Conservation (phyloP, 768 basidiomycete species). For the Hygrocybe punicea region DNA sequence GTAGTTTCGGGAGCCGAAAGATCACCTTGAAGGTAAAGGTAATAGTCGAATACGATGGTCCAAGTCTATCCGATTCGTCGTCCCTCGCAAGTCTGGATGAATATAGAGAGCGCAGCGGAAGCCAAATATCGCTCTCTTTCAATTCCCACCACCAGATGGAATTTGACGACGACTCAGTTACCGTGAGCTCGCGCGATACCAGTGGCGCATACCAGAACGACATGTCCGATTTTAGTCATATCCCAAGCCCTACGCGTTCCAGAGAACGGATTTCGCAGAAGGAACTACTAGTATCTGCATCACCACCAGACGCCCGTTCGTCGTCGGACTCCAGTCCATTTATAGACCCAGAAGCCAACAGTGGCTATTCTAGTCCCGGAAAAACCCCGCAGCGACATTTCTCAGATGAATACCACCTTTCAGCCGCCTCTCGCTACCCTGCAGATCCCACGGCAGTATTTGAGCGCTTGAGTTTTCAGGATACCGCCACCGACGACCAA, state of each 20-base stretch:
- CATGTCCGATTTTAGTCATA: background rate
- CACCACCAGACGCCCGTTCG: no score
- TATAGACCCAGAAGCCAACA: background rate
- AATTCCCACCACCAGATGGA: slow-evolving; percentile 39
- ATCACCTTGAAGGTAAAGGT: slow-evolving; percentile 78
- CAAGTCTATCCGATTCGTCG: slow-evolving; percentile 83
- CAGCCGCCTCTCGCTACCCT: slow-evolving; percentile 25
- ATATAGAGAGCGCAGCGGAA: slow-evolving; percentile 56
- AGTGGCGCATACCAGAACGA: slow-evolving; percentile 32
- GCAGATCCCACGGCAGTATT: slow-evolving; percentile 49
- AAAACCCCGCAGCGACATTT: no score
- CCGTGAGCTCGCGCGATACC: slow-evolving; percentile 68
- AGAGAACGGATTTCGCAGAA: background rate
- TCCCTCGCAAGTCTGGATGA: slow-evolving; percentile 80
- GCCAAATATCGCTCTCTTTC: slow-evolving; percentile 54
- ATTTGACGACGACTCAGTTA: slow-evolving; percentile 69
- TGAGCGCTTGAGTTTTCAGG: slow-evolving; percentile 53
- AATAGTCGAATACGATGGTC: slow-evolving; percentile 85
- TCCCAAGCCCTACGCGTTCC: background rate
- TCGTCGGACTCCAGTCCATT: background rate
- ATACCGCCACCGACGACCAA: slow-evolving; percentile 39
- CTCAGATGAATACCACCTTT: background rate
- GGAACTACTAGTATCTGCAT: no score
- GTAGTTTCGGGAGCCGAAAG: slow-evolving; percentile 63
- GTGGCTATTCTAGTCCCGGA: no score